Base-by-base conservation (phyloP, 1,139 yeast genomes). In the Geotrichum reessii region DNA sequence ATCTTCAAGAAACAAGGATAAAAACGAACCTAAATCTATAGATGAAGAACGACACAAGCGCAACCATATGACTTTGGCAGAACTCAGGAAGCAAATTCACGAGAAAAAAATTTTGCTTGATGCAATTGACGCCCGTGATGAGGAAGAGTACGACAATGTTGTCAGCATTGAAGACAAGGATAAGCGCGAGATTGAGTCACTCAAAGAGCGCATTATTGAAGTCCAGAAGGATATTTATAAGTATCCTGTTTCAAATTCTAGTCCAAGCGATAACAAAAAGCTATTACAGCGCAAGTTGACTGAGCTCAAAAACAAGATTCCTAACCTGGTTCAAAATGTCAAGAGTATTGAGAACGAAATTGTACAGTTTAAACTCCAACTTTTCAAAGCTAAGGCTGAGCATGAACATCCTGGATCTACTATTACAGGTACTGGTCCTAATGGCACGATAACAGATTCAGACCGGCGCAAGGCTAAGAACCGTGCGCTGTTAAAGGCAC, bases 401-500 rank as follows among this genome's bases (percentile, higher is more conserved):
- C 80, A 81, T 63, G 82, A 82, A 61, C 81, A 88, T 67, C 97
- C 97, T 12, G 81, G 82, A 19, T 81, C 84, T 37, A 77, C 82
- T 1, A 79, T 90, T 55, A 77, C 79, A 24, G 97, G 97, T 1
- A 83, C 95, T 11, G 97, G 97, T 1, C 86, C 90, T 42, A 83
- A 86, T 66, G 97, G 97, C n/a, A 83, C 84, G 63, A 80, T 90
- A 11, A 89, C 97, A 3, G 96, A 89, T 44, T 74, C 82, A 17
- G 97, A 92, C 68, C 80, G 87, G 61, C 81, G 87, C 60, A 87
- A 87, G 67, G 93, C 91, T 53, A 85, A 82, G 66, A 84, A 89
- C 50, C 85, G 87, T 67, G 93, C 93, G 53, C 74, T 84, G 60
- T 77, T 92, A 64, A 85, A 85, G 64, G 87, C 92, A 51, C 80